These are phyloP conservation scores for Thermoascus crustaceus DNA, from an alignment of 2,329 filamentous ascomycete genomes.

Conservation along the genomic window DNA sequence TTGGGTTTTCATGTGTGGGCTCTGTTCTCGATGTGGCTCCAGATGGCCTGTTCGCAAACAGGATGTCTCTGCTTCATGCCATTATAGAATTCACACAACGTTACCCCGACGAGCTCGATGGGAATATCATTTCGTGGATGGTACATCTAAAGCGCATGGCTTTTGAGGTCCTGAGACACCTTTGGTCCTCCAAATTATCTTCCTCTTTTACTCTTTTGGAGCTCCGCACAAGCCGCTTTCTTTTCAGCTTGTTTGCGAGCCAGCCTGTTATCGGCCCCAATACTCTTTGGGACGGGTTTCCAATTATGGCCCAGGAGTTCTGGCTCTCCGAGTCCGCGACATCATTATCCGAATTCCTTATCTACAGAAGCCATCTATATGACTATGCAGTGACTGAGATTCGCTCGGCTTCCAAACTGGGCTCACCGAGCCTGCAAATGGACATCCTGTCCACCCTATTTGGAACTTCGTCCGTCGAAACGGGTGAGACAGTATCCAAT, in stretches of 20 bases:
- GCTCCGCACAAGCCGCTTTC: slow-evolving; percentile 67
- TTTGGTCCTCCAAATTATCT: slow-evolving; percentile 80
- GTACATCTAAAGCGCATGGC: slow-evolving; percentile 60
- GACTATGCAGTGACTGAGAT: slow-evolving; percentile 84
- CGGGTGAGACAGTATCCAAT: slow-evolving; percentile 58
- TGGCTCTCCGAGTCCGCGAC: slow-evolving; percentile 58
- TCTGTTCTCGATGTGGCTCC: slow-evolving; percentile 60
- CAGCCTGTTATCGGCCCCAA: slow-evolving; percentile 63
- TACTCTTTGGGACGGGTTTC: slow-evolving; percentile 65
- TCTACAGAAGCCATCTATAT: slow-evolving; percentile 65
- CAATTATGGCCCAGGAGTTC: slow-evolving; percentile 56
- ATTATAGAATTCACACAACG: slow-evolving; percentile 64
- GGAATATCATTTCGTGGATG: slow-evolving; percentile 58
- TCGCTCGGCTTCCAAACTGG: slow-evolving; percentile 62
- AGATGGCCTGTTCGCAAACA: slow-evolving; percentile 61
- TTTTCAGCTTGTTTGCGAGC: slow-evolving; percentile 66
- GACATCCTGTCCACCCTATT: slow-evolving; percentile 62
- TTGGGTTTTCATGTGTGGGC: slow-evolving; percentile 75
- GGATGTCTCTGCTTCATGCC: slow-evolving; percentile 73
- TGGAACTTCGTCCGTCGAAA: slow-evolving; percentile 58
- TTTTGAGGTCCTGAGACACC: slow-evolving; percentile 64
- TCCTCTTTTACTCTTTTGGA: slow-evolving; percentile 66
- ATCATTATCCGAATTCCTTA: slow-evolving; percentile 69
- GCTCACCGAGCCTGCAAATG: slow-evolving; percentile 61
- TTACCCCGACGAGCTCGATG: slow-evolving; percentile 57